Conservation (phyloP, 495 filamentous ascomycete genomes). For the Bacidia rubella region DNA sequence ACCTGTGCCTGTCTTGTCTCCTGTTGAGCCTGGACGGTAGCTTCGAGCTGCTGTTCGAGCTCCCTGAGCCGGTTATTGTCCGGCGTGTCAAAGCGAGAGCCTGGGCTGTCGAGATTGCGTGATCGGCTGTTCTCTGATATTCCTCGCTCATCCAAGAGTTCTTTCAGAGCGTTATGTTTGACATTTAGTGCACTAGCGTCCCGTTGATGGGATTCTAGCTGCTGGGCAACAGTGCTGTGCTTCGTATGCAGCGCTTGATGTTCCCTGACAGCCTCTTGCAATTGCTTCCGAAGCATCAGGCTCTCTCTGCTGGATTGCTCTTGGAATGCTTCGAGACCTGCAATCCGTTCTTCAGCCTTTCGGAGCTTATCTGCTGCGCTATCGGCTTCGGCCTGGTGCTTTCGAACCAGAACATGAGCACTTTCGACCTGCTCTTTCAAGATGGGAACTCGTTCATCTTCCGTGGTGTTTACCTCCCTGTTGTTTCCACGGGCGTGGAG, state of each 20-base stretch:
- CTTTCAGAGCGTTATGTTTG: conserved; percentile 85
- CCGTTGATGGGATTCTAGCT: conserved; percentile 68
- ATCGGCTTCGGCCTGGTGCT: conserved; percentile 86
- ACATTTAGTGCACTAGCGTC: conserved; percentile 80
- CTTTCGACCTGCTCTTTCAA: conserved; percentile 68
- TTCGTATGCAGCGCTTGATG: conserved; percentile 59
- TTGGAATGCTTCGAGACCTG: conserved; percentile 89
- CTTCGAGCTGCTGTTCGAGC: conserved; percentile 77
- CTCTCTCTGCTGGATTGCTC: conserved; percentile 91
- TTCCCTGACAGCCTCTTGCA: conserved; percentile 72
- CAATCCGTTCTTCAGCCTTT: conserved; percentile 88
- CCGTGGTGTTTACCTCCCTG: conserved; percentile 35
- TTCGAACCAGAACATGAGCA: conserved; percentile 65
- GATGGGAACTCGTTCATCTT: conserved; percentile 61
- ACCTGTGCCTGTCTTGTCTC: conserved; percentile 65
- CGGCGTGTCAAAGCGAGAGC: conserved; percentile 63
- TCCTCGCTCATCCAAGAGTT: conserved; percentile 78
- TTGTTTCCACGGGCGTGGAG: conserved; percentile 38
- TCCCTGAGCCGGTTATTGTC: conserved; percentile 73
- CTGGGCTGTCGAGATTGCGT: conserved; percentile 48
- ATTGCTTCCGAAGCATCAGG: conserved; percentile 72
- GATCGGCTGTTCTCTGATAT: conserved; percentile 46
- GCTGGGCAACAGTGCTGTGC: conserved; percentile 64
- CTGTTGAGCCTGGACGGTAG: conserved; percentile 64
- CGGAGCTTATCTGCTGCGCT: conserved; percentile 75